Conservation (phyloP, 2,329 filamentous ascomycete genomes). For the Hirsutella minnesotensis region DNA sequence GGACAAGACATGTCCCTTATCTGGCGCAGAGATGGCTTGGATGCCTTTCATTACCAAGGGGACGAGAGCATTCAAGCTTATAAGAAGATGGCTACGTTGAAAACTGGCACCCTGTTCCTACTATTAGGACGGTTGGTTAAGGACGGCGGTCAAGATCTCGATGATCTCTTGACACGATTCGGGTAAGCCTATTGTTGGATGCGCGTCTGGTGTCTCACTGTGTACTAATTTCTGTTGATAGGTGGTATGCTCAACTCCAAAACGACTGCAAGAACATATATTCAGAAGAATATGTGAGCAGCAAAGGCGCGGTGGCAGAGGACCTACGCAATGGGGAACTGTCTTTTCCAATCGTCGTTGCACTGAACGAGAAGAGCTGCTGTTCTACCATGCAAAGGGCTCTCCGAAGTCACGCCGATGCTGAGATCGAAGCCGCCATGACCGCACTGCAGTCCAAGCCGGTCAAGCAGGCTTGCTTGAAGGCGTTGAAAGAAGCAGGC, state of each 20-base stretch:
- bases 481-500: conserved; percentile 6
- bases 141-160: conserved; percentile 4
- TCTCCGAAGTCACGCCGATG: conserved; percentile 1
- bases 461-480: conserved; percentile 5
- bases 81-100: conserved; percentile 7
- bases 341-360: conserved; percentile 7
- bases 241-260: conserved; percentile 8
- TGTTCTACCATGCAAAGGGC: conserved; percentile 1
- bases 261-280: conserved; percentile 10
- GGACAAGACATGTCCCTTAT: conserved; percentile 8
- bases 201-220: too few relatives aligned
- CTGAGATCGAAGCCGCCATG: conserved; percentile 5
- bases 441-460: conserved; percentile 3
- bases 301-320: conserved; percentile 7
- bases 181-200: conserved; percentile 2
- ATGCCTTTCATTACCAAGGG: conserved; percentile 2
- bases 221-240: background rate
- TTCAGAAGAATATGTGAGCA: conserved; percentile 6
- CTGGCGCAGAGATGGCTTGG: conserved; percentile 7
- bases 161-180: conserved; percentile 7
- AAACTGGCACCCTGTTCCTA: conserved; percentile 7
- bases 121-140: conserved; percentile 6
- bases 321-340: conserved; percentile 8
- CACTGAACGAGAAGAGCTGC: conserved; percentile 4
- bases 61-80: conserved; percentile 4